Base-by-base conservation (phyloP, 2,329 filamentous ascomycete genomes). In the Nannizzia gypsea region DNA sequence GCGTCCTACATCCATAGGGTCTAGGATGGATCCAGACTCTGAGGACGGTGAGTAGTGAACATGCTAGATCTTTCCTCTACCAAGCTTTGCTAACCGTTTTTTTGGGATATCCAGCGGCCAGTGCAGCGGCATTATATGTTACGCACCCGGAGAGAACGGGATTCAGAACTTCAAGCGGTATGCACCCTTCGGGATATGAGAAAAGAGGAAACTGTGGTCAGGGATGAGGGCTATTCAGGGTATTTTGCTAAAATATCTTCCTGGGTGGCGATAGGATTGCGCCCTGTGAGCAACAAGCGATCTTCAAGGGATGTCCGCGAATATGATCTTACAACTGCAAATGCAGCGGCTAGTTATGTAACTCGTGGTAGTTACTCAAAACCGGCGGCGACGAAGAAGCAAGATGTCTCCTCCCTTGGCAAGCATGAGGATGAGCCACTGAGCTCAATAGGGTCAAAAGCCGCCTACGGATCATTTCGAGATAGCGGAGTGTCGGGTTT, bases 371-470 rank as follows among this genome's bases (percentile, higher is more conserved):
- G 38, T 20, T 36, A 44, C 17, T 1, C 24, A 8, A 34, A 17
- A 24, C 38, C 28, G 31, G 38, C 5, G 26, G 38, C 34, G 17
- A 24, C 1, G 5, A 58, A 22, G 8, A 28, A 8, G 13, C 40
- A 4, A 3, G 34, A 34, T n/a, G 20, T 11, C 6, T 48, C 24
- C 8, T 20, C 1, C 4, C 3, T n/a, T 8, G 24, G 11, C 44
- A 20, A 13, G 6, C n/a, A n/a, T 20, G 26, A 20, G 3, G 40
- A 44, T 3, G 38, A 46, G n/a, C 38, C 20, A 31, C 6, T 80
- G 60, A 86, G 81, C 67, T 74, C 81, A 9, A 81, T 83, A 46
- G 85, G 86, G 50, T 85, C 85, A 56, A 88, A 86, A 70, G 87
- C 89, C 48, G 89, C 89, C n/a, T 69, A 88, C 11, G 73, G 87